Conservation (phyloP, 768 basidiomycete genomes). For the Trametes maxima region DNA sequence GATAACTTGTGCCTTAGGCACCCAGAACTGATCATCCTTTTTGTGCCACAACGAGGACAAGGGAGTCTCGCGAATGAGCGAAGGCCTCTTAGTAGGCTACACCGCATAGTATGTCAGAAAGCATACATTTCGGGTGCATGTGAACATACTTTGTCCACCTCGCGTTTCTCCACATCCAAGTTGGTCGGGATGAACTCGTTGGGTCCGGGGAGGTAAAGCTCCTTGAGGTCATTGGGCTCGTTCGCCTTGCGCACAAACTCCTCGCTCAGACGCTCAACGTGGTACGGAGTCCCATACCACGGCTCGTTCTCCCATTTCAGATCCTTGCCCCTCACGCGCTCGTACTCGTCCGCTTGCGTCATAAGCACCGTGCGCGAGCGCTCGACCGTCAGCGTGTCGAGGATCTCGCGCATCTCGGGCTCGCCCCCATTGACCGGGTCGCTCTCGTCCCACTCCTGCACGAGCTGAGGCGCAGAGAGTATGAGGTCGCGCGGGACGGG, state of each 20-base stretch:
- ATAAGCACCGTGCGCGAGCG: conserved; percentile 75
- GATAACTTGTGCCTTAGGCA: conserved; percentile 81
- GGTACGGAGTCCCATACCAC: conserved; percentile 91
- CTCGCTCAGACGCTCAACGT: conserved; percentile 67
- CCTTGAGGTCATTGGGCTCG: conserved; percentile 60
- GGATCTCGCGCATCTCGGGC: conserved; percentile 58
- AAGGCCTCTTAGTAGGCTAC: conserved; percentile 76
- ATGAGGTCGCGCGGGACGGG: conserved; percentile 81
- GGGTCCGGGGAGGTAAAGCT: conserved; percentile 76
- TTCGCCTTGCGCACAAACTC: conserved; percentile 68
- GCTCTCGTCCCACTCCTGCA: conserved; percentile 71
- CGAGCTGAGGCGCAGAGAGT: conserved; percentile 69
- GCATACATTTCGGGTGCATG: not conserved
- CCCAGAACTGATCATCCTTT: conserved; percentile 96
- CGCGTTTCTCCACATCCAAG: conserved; percentile 78
- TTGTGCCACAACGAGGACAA: conserved; percentile 90
- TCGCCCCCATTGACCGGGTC: conserved; percentile 33
- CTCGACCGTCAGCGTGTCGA: conserved; percentile 59
- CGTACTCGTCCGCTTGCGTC: conserved; percentile 67
- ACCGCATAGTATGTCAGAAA: not conserved
- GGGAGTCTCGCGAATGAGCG: conserved; percentile 71
- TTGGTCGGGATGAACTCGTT: conserved; percentile 92
- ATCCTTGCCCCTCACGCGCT: conserved; percentile 48
- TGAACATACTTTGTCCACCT: conserved; percentile 57
- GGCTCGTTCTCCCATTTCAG: conserved; percentile 73